Conservation (phyloP, 768 basidiomycete species). For the Gymnopilus dilepis region DNA sequence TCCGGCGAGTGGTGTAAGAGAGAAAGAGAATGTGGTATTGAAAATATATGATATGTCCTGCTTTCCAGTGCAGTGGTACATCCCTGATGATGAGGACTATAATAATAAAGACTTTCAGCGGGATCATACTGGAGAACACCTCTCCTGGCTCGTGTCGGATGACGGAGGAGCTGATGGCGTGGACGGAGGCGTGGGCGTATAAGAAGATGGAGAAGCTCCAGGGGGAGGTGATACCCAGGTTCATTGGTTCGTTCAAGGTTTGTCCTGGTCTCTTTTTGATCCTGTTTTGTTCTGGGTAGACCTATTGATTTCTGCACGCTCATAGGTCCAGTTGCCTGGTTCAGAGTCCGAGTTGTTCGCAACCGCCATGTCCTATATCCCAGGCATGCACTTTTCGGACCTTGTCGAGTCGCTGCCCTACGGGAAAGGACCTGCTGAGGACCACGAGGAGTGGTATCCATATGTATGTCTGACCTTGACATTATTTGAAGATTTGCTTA, state of each 20-base stretch:
- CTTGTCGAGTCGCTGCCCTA: not conserved
- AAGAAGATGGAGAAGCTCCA: not conserved
- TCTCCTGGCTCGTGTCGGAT: not conserved
- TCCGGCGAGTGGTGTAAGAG: not conserved
- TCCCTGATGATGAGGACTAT: not conserved
- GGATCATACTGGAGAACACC: too few relatives aligned
- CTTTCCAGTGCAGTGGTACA: not conserved
- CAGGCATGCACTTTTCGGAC: not conserved
- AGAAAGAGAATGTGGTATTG: not conserved
- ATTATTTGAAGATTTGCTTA: too few relatives aligned
- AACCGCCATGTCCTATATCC: not conserved
- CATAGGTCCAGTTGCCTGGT: not conserved
- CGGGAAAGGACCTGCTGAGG: not conserved
- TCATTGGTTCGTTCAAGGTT: not conserved
- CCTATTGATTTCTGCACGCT: not conserved
- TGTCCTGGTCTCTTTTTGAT: not conserved
- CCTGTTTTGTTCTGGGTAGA: too few relatives aligned
- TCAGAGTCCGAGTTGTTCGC: not conserved
- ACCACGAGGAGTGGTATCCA: not conserved
- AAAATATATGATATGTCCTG: not conserved
- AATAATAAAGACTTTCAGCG: too few relatives aligned
- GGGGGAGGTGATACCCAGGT: not conserved
- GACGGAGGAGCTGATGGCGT: not conserved
- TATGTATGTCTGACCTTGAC: not conserved
- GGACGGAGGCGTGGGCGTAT: not conserved